A percentile compares a stretch with the other conserved stretches of the same genome.
Evolutionary conservation across 257 asterid genomes (phyloP).

Genomic region (Coffea eugenioides): DNA sequence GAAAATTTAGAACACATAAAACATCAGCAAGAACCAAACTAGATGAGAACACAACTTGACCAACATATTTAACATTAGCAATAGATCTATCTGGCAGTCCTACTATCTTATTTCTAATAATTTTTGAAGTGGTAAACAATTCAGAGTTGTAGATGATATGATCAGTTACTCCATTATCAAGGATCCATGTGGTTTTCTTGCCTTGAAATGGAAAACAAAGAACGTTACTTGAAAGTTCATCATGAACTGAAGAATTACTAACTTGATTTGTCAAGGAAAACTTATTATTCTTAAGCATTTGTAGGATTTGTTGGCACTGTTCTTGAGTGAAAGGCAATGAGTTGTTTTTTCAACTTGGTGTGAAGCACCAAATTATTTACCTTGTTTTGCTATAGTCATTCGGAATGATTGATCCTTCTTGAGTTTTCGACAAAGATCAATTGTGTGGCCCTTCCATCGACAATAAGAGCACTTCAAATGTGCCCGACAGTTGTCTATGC

Average conservation of each 20-base stretch:
- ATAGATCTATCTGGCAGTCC: constrained; percentile 3
- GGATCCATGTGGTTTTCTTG: constrained; percentile 9
- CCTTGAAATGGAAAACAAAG: neutral
- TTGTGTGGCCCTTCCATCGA: neutral
- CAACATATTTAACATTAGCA: constrained; percentile 4
- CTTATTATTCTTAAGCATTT: neutral
- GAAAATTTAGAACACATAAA: constrained; percentile 7
- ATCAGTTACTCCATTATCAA: constrained; percentile 12
- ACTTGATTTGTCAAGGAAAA: neutral
- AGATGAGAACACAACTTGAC: constrained; percentile 1
- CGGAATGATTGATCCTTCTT: neutral
- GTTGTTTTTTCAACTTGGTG: neutral
- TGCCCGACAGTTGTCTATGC: neutral
- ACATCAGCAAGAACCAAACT: constrained; percentile 11
- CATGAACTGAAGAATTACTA: neutral
- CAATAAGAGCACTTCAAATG: neutral
- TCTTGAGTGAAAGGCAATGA: neutral
- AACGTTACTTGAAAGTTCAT: constrained; percentile 11
- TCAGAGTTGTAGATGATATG: neutral
- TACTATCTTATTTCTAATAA: neutral
- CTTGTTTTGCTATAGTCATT: neutral
- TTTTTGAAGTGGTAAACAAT: neutral
- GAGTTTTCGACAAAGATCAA: neutral
- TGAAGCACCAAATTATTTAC: neutral
- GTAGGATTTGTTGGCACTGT: neutral